phyloP scores from a whole-genome alignment of 345 rosid genomes.

The Lepidium africanum region DNA sequence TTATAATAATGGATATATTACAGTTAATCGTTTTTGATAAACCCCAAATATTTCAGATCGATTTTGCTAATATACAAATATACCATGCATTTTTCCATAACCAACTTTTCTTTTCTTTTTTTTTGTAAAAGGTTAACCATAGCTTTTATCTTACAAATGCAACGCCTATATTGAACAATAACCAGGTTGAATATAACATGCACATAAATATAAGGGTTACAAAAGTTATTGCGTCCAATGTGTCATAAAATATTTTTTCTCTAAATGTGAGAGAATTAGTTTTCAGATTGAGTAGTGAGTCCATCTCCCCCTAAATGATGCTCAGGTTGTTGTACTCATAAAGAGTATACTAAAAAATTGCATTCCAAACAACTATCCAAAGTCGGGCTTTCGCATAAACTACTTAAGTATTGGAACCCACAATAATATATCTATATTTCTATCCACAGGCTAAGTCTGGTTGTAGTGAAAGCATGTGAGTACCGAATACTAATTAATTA shows the following conservation, averaged over 20 bases:
- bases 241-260: neutral
- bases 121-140: no score
- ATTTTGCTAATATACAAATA: no score
- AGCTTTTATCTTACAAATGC: neutral
- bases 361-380: neutral
- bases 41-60: no score
- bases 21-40: no score
- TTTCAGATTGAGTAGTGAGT: neutral
- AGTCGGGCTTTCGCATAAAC: neutral
- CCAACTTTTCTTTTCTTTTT: no score
- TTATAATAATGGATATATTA: no score
- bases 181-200: neutral
- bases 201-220: neutral
- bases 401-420: neutral
- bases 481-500: neutral
- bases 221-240: neutral
- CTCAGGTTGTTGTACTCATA: neutral
- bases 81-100: no score
- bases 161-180: neutral
- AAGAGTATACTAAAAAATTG: neutral
- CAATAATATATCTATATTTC: neutral
- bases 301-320: neutral
- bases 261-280: neutral
- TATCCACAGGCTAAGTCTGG: neutral
- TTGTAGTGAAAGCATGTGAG: conserved; percentile 15